Evolutionary conservation across 2,329 filamentous ascomycete genomes (phyloP), one percentile per base, ranked within the genome.

Genomic region (Colletotrichum sp.): DNA sequence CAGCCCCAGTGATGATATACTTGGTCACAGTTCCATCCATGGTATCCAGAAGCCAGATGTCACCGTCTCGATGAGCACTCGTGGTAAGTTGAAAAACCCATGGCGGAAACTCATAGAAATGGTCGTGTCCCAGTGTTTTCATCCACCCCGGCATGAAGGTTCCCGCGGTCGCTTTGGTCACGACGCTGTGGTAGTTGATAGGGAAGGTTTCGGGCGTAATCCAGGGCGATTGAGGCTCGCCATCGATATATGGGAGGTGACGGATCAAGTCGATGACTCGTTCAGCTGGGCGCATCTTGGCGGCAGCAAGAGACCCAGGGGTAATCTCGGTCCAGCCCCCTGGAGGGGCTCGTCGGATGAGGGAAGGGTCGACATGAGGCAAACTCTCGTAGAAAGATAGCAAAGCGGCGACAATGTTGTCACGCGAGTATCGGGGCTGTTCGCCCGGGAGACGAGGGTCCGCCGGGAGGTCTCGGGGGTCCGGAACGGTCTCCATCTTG

Each of bases 11-110:
- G 28, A 70, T 64, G 28, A 70, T 64, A n/a, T 70, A 70, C 55
- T 70, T 70, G 28, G 68, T 70, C 16, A 70, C 68, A n/a, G 68
- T 70, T 28, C 68, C 68, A 2, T 70, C 68, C 68, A 70, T 70
- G 7, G 68, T 70, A 21, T 64, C 68, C 16, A 70, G 21, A 10
- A 64, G 38, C 68, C 68, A 70, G 14, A 64, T 70, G 28, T 70
- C 68, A 1, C 68, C 68, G 4, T 70, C 68, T 18, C 68, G 43
- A 28, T 70, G 1, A 7, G 9, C 38, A 18, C 68, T 70, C 2
- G 56, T 30, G 56, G 56, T 59, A 10, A 59, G 26, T 30, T 59
- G 26, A 24, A 59, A 28, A 3, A 13, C 56, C 56, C 56, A 59
- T 0, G 56, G 56, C 2, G 56, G 26, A 30, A 59, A 59, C 8